A percentile compares a stretch with the other conserved stretches of the same genome.
Evolutionary conservation across 2,329 filamentous ascomycete species (phyloP).

Genomic region (Penicillium brasilianum): DNA sequence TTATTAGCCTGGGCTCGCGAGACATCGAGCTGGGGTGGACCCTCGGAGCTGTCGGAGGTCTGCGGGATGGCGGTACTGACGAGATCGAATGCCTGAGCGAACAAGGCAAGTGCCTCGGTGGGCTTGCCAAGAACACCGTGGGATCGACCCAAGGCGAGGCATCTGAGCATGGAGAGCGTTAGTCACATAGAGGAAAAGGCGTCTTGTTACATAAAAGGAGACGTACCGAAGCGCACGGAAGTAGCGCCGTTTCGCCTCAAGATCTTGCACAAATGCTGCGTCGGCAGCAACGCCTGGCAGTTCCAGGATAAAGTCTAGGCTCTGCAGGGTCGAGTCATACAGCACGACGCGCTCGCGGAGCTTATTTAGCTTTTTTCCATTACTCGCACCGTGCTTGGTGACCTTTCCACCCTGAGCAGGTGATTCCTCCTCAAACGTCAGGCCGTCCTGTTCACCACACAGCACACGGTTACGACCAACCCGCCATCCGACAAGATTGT

Average conservation of each 20-base stretch:
- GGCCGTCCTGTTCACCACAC: conserved; percentile 80
- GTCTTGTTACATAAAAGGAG: not conserved
- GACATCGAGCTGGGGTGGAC: conserved; percentile 72
- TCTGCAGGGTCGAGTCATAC: conserved; percentile 90
- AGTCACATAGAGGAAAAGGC: conserved; percentile 18
- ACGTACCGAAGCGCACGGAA: conserved; percentile 85
- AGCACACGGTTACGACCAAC: conserved; percentile 90
- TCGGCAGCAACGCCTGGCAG: conserved; percentile 90
- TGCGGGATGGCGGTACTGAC: conserved; percentile 56
- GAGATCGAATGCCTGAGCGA: conserved; percentile 72
- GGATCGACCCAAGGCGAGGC: conserved; percentile 82
- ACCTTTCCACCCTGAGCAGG: conserved; percentile 60
- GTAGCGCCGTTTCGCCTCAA: conserved; percentile 80
- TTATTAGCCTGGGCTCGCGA: conserved; percentile 61
- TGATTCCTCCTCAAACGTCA: conserved; percentile 56
- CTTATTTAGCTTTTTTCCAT: conserved; percentile 75
- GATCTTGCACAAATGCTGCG: conserved; percentile 71
- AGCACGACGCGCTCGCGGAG: conserved; percentile 86
- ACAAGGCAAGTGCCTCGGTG: conserved; percentile 83
- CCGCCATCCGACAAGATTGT: conserved; percentile 91
- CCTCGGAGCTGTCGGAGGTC: conserved; percentile 46
- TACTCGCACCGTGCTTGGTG: conserved; percentile 66
- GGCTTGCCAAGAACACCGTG: conserved; percentile 75
- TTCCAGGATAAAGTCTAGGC: conserved; percentile 85
- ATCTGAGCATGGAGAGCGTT: conserved; percentile 55